phyloP scores from a whole-genome alignment of 169 alveolate genomes.

The Eimeria necatrix region DNA sequence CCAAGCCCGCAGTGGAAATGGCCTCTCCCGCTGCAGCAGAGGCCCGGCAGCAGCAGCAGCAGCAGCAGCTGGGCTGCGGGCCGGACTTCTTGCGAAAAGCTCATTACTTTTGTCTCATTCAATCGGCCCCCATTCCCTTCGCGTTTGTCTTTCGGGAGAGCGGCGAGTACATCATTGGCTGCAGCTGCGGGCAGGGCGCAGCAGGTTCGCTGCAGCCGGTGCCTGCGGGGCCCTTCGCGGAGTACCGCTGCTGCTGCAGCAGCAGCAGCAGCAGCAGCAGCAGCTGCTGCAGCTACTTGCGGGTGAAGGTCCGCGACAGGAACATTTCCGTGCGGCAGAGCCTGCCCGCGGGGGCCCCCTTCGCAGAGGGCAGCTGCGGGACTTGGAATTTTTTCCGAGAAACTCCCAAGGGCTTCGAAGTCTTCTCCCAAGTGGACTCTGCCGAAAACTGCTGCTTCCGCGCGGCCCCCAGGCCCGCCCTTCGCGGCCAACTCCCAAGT shows the following conservation, averaged over 20 bases:
- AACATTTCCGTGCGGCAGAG: constrained; percentile 16
- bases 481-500: not conserved
- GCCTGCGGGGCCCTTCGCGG: constrained; percentile 25
- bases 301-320: constrained; percentile 41
- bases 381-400: constrained; percentile 25
- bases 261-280: constrained; percentile 26
- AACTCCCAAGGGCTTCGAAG: constrained; percentile 16
- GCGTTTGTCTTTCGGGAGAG: constrained; percentile 1
- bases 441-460: constrained; percentile 51
- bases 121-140: constrained; percentile 1
- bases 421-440: constrained; percentile 25
- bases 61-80: not conserved
- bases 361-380: not conserved
- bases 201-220: constrained; percentile 12
- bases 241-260: constrained; percentile 30
- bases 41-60: not conserved
- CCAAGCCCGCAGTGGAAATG: not conserved
- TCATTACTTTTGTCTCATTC: constrained; percentile 48
- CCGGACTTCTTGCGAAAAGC: not conserved
- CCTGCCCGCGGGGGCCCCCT: constrained; percentile 9
- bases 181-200: not conserved
- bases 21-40: constrained; percentile 9
- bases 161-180: constrained; percentile 57
- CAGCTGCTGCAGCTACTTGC: constrained; percentile 49
- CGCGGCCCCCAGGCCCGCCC: not conserved